A percentile compares a stretch with the other conserved stretches of the same genome.
Conservation (phyloP, 2,329 filamentous ascomycete genomes). For the Gnomoniopsis smithogilvyi region DNA sequence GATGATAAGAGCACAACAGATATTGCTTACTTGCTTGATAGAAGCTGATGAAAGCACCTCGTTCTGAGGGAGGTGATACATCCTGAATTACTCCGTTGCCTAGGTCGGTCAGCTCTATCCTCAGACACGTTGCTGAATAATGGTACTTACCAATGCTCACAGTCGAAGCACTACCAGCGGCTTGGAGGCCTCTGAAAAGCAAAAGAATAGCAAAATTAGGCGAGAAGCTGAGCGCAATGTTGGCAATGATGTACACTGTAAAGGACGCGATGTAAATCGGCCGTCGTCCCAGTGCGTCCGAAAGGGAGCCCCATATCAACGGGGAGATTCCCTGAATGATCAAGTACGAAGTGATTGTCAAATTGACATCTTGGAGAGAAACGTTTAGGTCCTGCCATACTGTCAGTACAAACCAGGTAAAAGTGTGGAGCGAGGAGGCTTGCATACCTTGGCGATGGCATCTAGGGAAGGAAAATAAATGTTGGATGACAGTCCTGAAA, state of each 20-base stretch:
- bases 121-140: background rate
- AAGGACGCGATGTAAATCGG: constrained; percentile 43
- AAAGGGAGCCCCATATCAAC: constrained; percentile 44
- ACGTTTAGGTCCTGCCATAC: constrained; percentile 27
- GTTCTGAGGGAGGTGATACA: constrained; percentile 25
- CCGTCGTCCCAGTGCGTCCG: constrained; percentile 43
- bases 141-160: constrained; percentile 39
- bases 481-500: constrained; percentile 49
- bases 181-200: constrained; percentile 44
- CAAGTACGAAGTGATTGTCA: constrained; percentile 46
- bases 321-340: constrained; percentile 49
- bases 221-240: constrained; percentile 41
- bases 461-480: constrained; percentile 48
- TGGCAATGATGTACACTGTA: constrained; percentile 43
- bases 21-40: constrained; percentile 29
- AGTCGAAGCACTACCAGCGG: constrained; percentile 44
- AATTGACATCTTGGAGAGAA: constrained; percentile 29
- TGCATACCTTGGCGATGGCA: constrained; percentile 30
- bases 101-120: background rate
- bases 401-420: background rate
- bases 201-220: constrained; percentile 40
- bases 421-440: background rate
- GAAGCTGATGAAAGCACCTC: constrained; percentile 29
- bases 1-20: fast-evolving
- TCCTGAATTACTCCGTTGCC: constrained; percentile 32